Evolutionary conservation across 2,329 filamentous ascomycete species (phyloP).

Genomic region (Ophiosphaerella narmari): DNA sequence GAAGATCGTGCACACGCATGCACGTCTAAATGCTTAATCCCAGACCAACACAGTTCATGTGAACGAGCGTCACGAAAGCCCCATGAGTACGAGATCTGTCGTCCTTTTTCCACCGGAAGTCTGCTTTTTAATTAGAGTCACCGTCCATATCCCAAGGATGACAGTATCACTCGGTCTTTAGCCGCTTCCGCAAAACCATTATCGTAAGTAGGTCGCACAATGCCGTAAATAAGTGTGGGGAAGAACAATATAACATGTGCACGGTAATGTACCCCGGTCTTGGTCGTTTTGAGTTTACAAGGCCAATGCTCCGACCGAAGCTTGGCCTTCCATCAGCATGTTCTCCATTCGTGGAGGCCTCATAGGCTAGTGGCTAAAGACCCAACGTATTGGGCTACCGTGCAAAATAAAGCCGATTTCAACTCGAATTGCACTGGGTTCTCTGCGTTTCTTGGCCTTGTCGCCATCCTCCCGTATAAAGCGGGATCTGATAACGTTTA

Average conservation of each 20-base stretch:
- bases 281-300: slow-evolving; percentile 11
- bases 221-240: slow-evolving; percentile 11
- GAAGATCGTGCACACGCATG: too few relatives aligned
- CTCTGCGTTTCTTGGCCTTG: slow-evolving; percentile 3
- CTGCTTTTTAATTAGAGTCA: not conserved
- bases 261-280: slow-evolving; percentile 16
- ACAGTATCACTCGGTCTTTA: slow-evolving; percentile 7
- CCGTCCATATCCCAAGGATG: slow-evolving; percentile 2
- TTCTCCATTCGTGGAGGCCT: slow-evolving; percentile 4
- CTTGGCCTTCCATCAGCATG: slow-evolving; percentile 8
- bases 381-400: slow-evolving; percentile 4
- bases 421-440: slow-evolving; percentile 2
- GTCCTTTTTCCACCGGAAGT: slow-evolving; percentile 10
- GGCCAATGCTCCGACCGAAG: slow-evolving; percentile 7
- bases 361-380: slow-evolving; percentile 16
- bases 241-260: slow-evolving; percentile 5
- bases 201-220: slow-evolving; percentile 1
- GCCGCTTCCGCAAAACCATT: slow-evolving; percentile 7
- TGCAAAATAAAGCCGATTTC: slow-evolving; percentile 8
- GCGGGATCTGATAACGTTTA: slow-evolving; percentile 1
- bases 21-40: too few relatives aligned
- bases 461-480: slow-evolving; percentile 5
- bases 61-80: too few relatives aligned
- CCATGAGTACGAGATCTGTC: not conserved
- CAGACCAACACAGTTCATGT: too few relatives aligned